Conservation (phyloP, 2,329 filamentous ascomycete genomes). For the Stromatinia cepivora region DNA sequence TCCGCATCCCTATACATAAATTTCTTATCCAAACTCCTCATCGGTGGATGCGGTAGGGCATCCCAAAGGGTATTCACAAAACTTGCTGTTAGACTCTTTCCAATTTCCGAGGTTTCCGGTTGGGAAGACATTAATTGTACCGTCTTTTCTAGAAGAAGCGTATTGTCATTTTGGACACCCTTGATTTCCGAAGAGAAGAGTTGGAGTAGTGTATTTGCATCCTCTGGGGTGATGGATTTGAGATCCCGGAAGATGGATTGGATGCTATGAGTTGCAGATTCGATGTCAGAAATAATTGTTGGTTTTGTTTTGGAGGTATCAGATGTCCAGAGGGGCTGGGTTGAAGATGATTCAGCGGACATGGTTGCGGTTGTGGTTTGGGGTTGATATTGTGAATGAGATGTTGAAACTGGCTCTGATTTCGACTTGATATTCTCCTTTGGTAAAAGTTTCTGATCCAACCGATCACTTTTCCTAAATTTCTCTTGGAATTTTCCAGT, state of each 20-base stretch:
- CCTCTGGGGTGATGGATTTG: constrained; percentile 46
- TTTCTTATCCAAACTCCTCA: constrained; percentile 63
- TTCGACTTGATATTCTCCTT: background rate
- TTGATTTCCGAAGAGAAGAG: constrained; percentile 62
- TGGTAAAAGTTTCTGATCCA: background rate
- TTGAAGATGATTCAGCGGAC: background rate
- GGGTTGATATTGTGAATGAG: background rate
- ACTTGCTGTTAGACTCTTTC: constrained; percentile 55
- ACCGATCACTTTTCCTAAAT: background rate
- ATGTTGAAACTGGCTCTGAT: background rate
- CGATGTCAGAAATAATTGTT: constrained; percentile 8
- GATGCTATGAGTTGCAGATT: constrained; percentile 16
- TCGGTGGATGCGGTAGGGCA: constrained; percentile 69
- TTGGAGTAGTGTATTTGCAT: constrained; percentile 58
- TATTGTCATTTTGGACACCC: constrained; percentile 69
- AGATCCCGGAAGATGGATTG: constrained; percentile 43
- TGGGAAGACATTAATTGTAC: constrained; percentile 46
- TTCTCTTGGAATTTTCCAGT: background rate
- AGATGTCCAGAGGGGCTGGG: background rate
- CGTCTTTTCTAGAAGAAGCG: constrained; percentile 71
- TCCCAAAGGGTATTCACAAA: constrained; percentile 71
- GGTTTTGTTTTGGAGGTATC: constrained; percentile 9
- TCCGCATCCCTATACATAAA: constrained; percentile 63
- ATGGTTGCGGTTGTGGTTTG: background rate
- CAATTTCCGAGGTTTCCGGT: constrained; percentile 5